Percentiles rank a stretch among this genome's conserved stretches.
These are phyloP conservation scores for Colletotrichum sp. DNA, from an alignment of 2,329 filamentous ascomycete species.

Conservation along the genomic window DNA sequence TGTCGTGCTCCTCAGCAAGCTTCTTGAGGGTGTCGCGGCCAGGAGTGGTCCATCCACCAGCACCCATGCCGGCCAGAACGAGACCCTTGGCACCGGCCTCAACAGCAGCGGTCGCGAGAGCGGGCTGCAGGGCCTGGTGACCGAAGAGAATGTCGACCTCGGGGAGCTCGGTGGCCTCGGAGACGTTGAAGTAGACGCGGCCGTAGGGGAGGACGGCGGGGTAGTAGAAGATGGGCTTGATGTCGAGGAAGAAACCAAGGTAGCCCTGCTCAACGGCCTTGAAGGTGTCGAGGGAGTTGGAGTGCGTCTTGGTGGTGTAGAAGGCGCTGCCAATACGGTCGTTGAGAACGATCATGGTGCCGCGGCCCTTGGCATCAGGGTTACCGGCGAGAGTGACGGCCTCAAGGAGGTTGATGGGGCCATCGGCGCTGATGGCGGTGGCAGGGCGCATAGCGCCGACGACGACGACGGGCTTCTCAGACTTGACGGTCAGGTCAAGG, in stretches of 20 bases:
- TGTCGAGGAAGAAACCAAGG: constrained; percentile 62
- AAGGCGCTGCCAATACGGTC: constrained; percentile 52
- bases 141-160: constrained; percentile 62
- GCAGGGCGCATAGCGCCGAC: constrained; percentile 69
- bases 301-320: constrained; percentile 66
- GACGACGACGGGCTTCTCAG: constrained; percentile 62
- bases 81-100: constrained; percentile 56
- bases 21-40: constrained; percentile 45
- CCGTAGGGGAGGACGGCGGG: constrained; percentile 52
- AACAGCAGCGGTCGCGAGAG: constrained; percentile 52
- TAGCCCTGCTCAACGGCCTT: constrained; percentile 60
- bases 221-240: constrained; percentile 66
- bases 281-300: constrained; percentile 69
- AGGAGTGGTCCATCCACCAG: constrained; percentile 50
- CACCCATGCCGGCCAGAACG: constrained; percentile 60
- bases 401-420: constrained; percentile 66
- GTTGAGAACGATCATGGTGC: constrained; percentile 65
- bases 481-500: constrained; percentile 61
- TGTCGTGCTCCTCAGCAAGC: constrained; percentile 48
- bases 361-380: constrained; percentile 50
- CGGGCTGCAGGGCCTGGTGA: constrained; percentile 56
- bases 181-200: constrained; percentile 47
- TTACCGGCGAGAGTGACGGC: constrained; percentile 61
- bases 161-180: constrained; percentile 43
- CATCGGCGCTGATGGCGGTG: constrained; percentile 67